Evolutionary conservation across 208 protist genomes (phyloP).

Genomic region (Leishmania braziliensis): DNA sequence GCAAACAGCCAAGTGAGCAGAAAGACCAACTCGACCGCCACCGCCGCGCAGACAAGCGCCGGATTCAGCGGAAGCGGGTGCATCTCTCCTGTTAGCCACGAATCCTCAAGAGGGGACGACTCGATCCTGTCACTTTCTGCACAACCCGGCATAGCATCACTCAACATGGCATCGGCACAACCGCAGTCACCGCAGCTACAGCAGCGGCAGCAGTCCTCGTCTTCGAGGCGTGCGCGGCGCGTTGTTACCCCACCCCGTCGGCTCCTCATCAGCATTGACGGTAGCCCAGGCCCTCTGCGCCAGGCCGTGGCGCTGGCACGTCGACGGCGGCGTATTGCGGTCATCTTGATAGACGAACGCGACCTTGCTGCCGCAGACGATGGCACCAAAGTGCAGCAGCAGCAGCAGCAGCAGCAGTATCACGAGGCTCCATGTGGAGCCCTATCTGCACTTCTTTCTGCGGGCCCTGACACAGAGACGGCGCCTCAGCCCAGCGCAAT

Average conservation of each 20-base stretch:
- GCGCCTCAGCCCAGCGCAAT: not conserved
- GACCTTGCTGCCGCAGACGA: slow-evolving; percentile 1
- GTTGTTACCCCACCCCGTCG: slow-evolving; percentile 11
- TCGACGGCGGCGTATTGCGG: slow-evolving; percentile 20
- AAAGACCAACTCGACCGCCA: not conserved
- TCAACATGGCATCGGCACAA: slow-evolving; percentile 1
- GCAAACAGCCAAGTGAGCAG: not conserved
- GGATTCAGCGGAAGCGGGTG: slow-evolving; percentile 4
- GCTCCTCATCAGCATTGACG: slow-evolving; percentile 26
- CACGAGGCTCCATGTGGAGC: not conserved
- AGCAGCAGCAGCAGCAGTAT: not conserved
- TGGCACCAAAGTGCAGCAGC: not conserved
- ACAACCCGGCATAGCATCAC: slow-evolving; percentile 1
- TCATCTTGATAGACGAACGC: slow-evolving; percentile 32
- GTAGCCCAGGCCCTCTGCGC: slow-evolving; percentile 12
- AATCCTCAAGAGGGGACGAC: not conserved
- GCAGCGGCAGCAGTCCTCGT: not conserved
- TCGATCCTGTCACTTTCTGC: slow-evolving; percentile 15
- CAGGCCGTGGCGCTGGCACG: slow-evolving; percentile 31
- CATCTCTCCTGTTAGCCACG: not conserved
- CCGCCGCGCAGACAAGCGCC: not conserved
- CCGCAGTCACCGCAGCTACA: slow-evolving; percentile 2
- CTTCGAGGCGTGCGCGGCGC: not conserved
- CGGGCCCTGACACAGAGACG: not conserved
- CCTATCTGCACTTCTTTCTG: not conserved